These are phyloP conservation scores for Sporormia fimetaria DNA, from an alignment of 495 filamentous ascomycete species.

Conservation along the genomic window DNA sequence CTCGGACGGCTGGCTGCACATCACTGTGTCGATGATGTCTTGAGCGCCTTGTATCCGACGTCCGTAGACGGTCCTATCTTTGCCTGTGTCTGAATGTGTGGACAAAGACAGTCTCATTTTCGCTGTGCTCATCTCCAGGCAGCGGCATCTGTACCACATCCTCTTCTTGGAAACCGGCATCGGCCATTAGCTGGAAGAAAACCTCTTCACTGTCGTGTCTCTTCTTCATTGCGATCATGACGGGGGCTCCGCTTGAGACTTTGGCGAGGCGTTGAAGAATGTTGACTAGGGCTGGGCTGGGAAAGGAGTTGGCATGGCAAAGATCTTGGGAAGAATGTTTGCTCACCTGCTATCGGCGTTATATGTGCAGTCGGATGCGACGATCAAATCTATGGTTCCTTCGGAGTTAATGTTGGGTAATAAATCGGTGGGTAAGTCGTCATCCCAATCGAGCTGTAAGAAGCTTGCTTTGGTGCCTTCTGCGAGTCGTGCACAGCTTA, in stretches of 20 bases:
- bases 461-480: conserved; percentile 39
- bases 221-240: conserved; percentile 72
- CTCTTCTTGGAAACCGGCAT: conserved; percentile 41
- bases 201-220: conserved; percentile 71
- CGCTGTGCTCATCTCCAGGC: conserved; percentile 46
- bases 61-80: not conserved
- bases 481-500: conserved; percentile 37
- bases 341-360: conserved; percentile 56
- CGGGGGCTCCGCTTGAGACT: conserved; percentile 40
- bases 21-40: conserved; percentile 69
- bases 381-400: conserved; percentile 50
- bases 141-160: conserved; percentile 43
- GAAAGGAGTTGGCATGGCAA: not conserved
- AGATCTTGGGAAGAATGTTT: not conserved
- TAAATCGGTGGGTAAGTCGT: conserved; percentile 34
- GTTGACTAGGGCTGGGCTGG: conserved; percentile 56
- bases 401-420: not conserved
- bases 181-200: conserved; percentile 67
- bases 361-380: conserved; percentile 91
- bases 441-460: conserved; percentile 65
- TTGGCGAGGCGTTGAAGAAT: conserved; percentile 49
- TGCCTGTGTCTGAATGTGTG: conserved; percentile 31
- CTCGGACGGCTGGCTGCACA: conserved; percentile 82
- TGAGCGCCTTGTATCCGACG: conserved; percentile 25
- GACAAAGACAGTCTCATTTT: conserved; percentile 47